Evolutionary conservation across 345 rosid genomes (phyloP), one percentile per base, ranked within the genome.

Genomic region (Eucalyptus decipiens): DNA sequence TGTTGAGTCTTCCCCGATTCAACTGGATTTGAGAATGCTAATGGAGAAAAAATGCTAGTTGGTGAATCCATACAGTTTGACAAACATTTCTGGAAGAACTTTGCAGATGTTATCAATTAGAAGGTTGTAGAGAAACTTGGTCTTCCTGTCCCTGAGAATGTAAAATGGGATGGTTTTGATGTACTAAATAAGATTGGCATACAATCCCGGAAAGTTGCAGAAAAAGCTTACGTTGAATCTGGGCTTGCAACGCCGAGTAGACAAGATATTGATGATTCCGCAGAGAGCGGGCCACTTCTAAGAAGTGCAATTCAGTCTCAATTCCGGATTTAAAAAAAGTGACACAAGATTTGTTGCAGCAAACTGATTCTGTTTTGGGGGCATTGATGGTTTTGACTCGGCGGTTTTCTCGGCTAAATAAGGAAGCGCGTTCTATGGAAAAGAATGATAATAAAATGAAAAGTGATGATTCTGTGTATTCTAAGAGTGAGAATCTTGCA

Each of bases 281-380:
- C 92, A 88, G 91, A 91, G 86, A 93, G 90, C 83, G 92, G 90
- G 45, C 90, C 90, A 52, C 90, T 88, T 67, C 56, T 89, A 65
- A 88, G 88, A 83, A 93, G 89, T 50, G 60, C 51, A 7, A 87
- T 93, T 88, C 95, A 94, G 89, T 92, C 99, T 89, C 99, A 88
- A 92, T 96, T 90, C 94, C 97, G 16, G 98, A 96, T 90, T 92
- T 97, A 90, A 95, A 94, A n/a, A 96, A 92, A 89, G 99, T 95
- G 43, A 95, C 97, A 49, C 91, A 95, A 92, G 99, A 96, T 89
- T 91, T 97, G 88, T 93, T 96, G 72, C 93, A 90, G 91, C 99
- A 96, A 93, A 96, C 97, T 72, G 99, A 97, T 90, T 94, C 97
- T 80, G 94, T 96, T 87, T 93, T 97, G 86, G 99, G 99, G 91